Conservation (phyloP, 139 green algal species). For the Asterochloris erici region DNA sequence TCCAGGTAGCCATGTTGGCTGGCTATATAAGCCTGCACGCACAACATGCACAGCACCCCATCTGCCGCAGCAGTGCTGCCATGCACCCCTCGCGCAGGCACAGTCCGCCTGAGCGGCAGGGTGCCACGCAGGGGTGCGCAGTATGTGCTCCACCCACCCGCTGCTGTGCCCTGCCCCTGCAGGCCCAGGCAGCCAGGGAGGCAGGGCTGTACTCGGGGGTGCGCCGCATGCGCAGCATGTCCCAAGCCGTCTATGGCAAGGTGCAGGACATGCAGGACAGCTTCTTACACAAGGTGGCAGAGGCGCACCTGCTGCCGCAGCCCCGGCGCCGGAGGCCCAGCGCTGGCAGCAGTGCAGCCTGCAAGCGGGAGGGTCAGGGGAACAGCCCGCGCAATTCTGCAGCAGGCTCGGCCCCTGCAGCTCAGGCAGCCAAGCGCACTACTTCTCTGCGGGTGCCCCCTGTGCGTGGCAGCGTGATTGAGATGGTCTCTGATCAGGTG, state of each 20-base stretch:
- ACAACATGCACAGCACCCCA: too few relatives aligned
- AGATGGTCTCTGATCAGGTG: too few relatives aligned
- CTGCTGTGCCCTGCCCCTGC: background rate
- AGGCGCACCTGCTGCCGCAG: constrained; percentile 1
- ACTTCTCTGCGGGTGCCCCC: too few relatives aligned
- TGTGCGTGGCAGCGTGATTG: too few relatives aligned
- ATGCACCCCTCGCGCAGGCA: too few relatives aligned
- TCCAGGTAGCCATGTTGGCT: too few relatives aligned
- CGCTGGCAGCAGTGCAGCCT: background rate
- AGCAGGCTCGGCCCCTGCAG: too few relatives aligned
- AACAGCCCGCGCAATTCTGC: background rate
- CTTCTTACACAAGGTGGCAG: background rate
- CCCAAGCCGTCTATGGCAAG: constrained; percentile 9
- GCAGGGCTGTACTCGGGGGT: background rate
- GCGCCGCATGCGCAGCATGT: constrained; percentile 2
- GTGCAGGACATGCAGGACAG: constrained; percentile 9
- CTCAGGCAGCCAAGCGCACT: too few relatives aligned
- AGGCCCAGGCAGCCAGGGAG: background rate
- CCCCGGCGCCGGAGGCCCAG: too few relatives aligned
- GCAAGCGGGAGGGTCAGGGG: background rate
- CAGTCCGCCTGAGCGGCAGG: too few relatives aligned
- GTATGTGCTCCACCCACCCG: constrained; percentile 10
- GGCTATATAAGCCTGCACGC: too few relatives aligned
- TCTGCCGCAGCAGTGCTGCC: too few relatives aligned
- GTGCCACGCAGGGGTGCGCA: background rate